Base-by-base conservation (phyloP, 2,329 filamentous ascomycete genomes). In the Penicillium expansum region DNA sequence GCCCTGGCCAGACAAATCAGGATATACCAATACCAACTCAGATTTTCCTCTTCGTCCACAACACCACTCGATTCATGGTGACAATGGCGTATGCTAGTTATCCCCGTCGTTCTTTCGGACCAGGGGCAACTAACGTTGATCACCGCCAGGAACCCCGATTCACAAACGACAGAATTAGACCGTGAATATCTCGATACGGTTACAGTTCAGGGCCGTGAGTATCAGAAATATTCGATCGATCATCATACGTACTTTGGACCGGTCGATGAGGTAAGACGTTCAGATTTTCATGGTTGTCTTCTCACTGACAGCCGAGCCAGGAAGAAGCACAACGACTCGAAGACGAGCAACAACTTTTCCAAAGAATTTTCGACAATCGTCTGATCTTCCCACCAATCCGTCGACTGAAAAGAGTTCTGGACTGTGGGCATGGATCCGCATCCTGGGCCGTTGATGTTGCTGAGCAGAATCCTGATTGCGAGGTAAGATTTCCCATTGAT, bases 401-500 rank as follows among this genome's bases (percentile, higher is more conserved):
- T 43, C 76, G 79, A 29, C 82, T 83, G 24, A 76, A 77, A 63
- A 82, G 81, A 66, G 81, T 91, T 41, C 78, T 92, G 29, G 89
- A 92, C 56, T 91, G 87, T 64, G 89, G 89, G 0, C 89, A 85
- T 71, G 89, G 89, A 39, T 80, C 85, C n/a, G 88, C 81, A 39
- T 79, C 84, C 47, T 92, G 89, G 89, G 87, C 88, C 22, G 75
- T 83, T 33, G 86, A 88, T 24, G 85, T 89, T 51, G 88, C 88
- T 45, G 81, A 83, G 67, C 77, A 82, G 60, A 77, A 87, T 73
- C 86, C 86, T 48, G 74, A 79, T 59, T 87, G 85, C 68, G 82
- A 90, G 78, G 88, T 89, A 69, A 66, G 77, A 69, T 39, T 30
- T 27, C 48, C 45, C 43, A 32, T 33, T 44, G 22, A 10, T 44